phyloP scores from a whole-genome alignment of 83 land plant genomes.

The Diphasiastrum complanatum region DNA sequence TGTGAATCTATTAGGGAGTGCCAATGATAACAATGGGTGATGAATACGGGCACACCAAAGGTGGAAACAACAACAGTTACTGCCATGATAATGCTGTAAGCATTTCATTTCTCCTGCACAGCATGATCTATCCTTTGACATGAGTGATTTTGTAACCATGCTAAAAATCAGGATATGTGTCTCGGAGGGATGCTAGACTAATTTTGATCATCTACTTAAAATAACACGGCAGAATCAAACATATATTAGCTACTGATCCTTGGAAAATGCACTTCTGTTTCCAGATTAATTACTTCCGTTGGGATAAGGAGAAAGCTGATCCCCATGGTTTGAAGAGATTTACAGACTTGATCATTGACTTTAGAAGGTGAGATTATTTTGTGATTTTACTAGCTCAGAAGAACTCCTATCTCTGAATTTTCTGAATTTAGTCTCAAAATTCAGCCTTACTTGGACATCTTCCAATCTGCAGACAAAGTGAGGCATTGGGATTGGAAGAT shows the following conservation, averaged over 20 bases:
- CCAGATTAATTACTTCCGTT: slow-evolving; percentile 88
- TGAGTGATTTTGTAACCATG: too few species aligned
- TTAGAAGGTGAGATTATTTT: slow-evolving; percentile 78
- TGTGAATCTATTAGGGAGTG: slow-evolving; percentile 52
- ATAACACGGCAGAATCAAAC: too few species aligned
- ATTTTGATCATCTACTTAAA: too few species aligned
- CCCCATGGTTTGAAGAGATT: slow-evolving; percentile 66
- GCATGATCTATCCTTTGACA: background rate
- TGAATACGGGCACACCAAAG: slow-evolving; percentile 97
- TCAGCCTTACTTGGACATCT: too few species aligned
- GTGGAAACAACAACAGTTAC: slow-evolving; percentile 96
- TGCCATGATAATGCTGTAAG: slow-evolving; percentile 91
- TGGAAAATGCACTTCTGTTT: too few species aligned
- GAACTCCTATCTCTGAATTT: too few species aligned
- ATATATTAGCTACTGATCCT: too few species aligned
- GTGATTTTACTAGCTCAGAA: too few species aligned
- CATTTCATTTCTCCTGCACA: background rate
- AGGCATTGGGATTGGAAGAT: slow-evolving; percentile 67
- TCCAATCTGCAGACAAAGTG: slow-evolving; percentile 54
- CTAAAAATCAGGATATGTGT: too few species aligned
- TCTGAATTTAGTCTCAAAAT: too few species aligned
- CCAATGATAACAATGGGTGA: slow-evolving; percentile 98
- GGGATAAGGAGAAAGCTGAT: slow-evolving; percentile 74
- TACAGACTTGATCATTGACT: slow-evolving; percentile 58
- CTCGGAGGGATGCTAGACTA: too few species aligned